Percentiles rank a stretch among this genome's conserved stretches.
phyloP scores from a whole-genome alignment of 179 eudicot species.

The Spinacia oleracea region DNA sequence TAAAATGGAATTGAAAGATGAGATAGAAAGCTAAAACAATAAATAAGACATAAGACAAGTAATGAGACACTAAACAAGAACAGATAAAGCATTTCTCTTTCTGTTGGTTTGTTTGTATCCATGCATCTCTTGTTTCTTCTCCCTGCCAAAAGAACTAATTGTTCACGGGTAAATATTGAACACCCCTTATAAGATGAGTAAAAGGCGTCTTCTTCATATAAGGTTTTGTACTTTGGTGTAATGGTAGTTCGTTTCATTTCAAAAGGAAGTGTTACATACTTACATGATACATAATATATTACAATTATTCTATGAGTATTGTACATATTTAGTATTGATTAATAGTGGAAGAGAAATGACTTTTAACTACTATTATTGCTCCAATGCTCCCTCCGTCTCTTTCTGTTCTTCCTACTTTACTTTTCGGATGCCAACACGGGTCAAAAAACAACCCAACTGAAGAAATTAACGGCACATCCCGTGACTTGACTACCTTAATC shows the following conservation, averaged over 20 bases:
- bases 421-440: conserved; percentile 68
- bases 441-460: conserved; percentile 79
- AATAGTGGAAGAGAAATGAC: too few species aligned
- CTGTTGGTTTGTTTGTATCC: neutral
- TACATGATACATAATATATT: neutral
- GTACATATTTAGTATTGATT: too few species aligned
- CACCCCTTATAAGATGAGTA: neutral
- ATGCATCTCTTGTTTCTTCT: neutral
- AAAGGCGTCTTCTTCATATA: neutral
- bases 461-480: conserved; percentile 78
- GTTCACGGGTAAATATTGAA: neutral
- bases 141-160: neutral
- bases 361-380: too few species aligned
- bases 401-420: neutral
- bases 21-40: neutral
- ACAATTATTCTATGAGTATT: too few species aligned
- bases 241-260: neutral
- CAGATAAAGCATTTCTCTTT: neutral
- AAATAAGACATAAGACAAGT: neutral
- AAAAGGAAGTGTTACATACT: too few species aligned
- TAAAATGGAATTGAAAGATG: neutral
- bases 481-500: conserved; percentile 48
- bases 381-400: too few species aligned
- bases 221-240: too few species aligned
- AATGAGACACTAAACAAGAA: conserved; percentile 12